A percentile compares a stretch with the other conserved stretches of the same genome.
Evolutionary conservation across 148 eudicot genomes (phyloP).

Genomic region (Rhododendron mucronatum): DNA sequence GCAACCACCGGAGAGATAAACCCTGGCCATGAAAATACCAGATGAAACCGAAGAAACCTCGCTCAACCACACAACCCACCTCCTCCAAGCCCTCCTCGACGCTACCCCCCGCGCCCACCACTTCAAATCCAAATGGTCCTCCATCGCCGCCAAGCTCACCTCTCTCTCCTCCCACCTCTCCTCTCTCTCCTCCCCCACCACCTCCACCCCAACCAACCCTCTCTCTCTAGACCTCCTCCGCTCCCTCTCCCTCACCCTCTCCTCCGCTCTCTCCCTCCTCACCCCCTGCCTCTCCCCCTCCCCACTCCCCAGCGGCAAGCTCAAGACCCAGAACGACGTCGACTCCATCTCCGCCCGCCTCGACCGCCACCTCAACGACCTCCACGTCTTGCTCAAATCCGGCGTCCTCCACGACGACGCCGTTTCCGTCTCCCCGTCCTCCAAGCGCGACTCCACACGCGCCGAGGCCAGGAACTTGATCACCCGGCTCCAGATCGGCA

Average conservation of each 20-base stretch:
- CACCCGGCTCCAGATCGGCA: constrained; percentile 75
- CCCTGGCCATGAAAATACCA: constrained; percentile 36
- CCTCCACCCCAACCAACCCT: constrained; percentile 16
- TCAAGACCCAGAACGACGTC: constrained; percentile 69
- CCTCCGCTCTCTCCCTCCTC: constrained; percentile 46
- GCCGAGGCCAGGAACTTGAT: constrained; percentile 45
- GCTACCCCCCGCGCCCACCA: constrained; percentile 39
- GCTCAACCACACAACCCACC: constrained; percentile 13
- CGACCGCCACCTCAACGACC: constrained; percentile 45
- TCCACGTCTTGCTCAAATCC: constrained; percentile 39
- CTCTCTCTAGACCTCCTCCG: constrained; percentile 43
- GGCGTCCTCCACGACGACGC: constrained; percentile 26
- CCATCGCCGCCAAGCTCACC: constrained; percentile 51
- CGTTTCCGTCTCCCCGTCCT: not conserved
- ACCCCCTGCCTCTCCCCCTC: constrained; percentile 25
- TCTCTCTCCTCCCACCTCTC: constrained; percentile 40
- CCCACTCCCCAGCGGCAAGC: constrained; percentile 47
- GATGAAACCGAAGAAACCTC: not conserved
- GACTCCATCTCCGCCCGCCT: constrained; percentile 51
- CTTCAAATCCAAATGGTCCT: constrained; percentile 67
- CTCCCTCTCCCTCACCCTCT: constrained; percentile 40
- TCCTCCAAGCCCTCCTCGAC: constrained; percentile 32
- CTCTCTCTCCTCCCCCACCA: constrained; percentile 18
- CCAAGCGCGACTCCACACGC: constrained; percentile 37
- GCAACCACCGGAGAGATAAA: not conserved